Evolutionary conservation across 495 filamentous ascomycete species (phyloP), one percentile per base, ranked within the genome.

Genomic region (Penicillium mononematosum): DNA sequence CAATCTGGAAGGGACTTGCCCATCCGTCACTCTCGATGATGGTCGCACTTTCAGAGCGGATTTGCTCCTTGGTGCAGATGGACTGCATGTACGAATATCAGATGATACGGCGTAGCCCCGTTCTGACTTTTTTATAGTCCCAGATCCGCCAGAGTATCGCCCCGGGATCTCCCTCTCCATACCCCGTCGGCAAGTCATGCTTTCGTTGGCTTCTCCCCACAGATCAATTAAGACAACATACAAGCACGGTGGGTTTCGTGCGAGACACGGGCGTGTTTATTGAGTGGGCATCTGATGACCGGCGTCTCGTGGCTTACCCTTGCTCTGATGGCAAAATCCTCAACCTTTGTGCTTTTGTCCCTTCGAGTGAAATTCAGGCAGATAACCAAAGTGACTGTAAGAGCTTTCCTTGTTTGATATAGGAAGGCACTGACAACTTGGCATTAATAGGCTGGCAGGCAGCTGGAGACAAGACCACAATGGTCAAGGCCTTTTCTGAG

Each of bases 21-120:
- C 71, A 0, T 66, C 53, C 2, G 76, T 81, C 31, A 63, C 76
- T 0, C 75, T 80, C 0, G 73, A 81, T 22, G 70, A 81, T 38
- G 83, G 81, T 11, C 72, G 77, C 42, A 64, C 32, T 1, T 81
- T 73, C 60, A 72, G 78, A 42, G 81, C 80, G 5, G 81, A 87
- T 63, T 52, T 85, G 1, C 71, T 86, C 5, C 76, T 87, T 48
- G 83, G 83, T 3, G 83, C 84, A 3, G 84, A 87, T 68, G 84
- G 83, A 14, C 71, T 85, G 1, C 62, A 71, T 44, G 68, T 72
- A 60, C 25, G 60, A 20, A 2, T 45, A n/a, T 24, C 25, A 11
- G 41, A 19, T 20, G 12, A 25, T 22, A 0, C 12, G 16, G 32
- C n/a, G 3, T 38, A 6, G 14, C 8, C 11, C 14, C 46, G 16